Evolutionary conservation across 306 rosid genomes (phyloP).

Genomic region (Trifolium subterraneum): DNA sequence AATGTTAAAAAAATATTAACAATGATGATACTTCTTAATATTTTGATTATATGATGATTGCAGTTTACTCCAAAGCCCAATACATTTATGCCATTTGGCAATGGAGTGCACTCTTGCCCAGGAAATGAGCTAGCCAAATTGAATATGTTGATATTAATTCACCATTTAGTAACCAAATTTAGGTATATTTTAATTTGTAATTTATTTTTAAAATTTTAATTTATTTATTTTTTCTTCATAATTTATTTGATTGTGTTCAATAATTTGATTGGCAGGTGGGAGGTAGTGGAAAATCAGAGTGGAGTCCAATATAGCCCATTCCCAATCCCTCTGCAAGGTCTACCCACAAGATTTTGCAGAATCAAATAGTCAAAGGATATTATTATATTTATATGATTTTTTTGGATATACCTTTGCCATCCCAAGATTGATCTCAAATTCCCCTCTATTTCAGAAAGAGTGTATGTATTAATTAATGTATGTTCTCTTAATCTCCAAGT

Average conservation of each 20-base stretch:
- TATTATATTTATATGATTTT: conserved; percentile 7
- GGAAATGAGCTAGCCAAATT: conserved; percentile 91
- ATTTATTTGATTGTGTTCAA: background rate
- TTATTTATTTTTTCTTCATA: background rate
- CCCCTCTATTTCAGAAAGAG: conserved; percentile 36
- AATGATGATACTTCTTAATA: background rate
- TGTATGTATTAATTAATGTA: too few species aligned
- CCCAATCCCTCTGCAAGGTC: conserved; percentile 82
- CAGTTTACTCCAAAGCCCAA: conserved; percentile 74
- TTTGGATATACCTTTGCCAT: conserved; percentile 43
- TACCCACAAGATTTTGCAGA: conserved; percentile 84
- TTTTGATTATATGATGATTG: conserved; percentile 23
- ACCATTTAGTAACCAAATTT: conserved; percentile 71
- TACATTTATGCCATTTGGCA: conserved; percentile 94
- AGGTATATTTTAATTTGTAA: conserved; percentile 52
- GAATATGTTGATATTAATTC: conserved; percentile 74
- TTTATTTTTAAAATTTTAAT: conserved; percentile 8
- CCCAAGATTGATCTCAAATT: conserved; percentile 25
- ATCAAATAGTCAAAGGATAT: conserved; percentile 37
- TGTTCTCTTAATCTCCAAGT: background rate
- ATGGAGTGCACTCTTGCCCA: conserved; percentile 86
- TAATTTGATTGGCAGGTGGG: conserved; percentile 72
- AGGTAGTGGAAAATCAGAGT: conserved; percentile 62
- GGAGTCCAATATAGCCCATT: conserved; percentile 90
- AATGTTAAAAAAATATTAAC: too few species aligned